Evolutionary conservation across 176 grass and related monocot genomes (phyloP).

Genomic region (Cenchrus americanus): DNA sequence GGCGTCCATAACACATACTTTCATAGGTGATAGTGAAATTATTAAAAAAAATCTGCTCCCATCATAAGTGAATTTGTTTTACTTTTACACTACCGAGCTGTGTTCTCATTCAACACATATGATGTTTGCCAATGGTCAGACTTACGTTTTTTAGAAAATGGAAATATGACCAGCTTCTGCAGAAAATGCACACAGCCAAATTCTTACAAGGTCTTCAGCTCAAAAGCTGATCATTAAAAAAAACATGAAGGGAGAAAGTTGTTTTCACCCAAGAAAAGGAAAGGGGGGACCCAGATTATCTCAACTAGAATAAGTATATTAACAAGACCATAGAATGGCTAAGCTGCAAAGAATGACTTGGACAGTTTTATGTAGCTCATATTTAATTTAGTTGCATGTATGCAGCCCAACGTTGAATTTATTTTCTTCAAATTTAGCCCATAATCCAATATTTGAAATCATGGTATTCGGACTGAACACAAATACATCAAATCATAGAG

Average conservation of each 20-base stretch:
- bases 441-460: not conserved
- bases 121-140: not conserved
- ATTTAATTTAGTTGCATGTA: not conserved
- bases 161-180: no score
- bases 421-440: not conserved
- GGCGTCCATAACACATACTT: no score
- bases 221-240: no score
- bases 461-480: not conserved
- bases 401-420: not conserved
- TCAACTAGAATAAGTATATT: not conserved
- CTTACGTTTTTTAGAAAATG: not conserved
- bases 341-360: constrained; percentile 6
- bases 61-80: not conserved
- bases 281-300: not conserved
- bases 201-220: no score
- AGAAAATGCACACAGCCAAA: no score
- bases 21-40: not conserved
- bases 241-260: no score
- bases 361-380: not conserved
- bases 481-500: not conserved
- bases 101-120: not conserved
- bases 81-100: not conserved
- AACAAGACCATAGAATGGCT: constrained; percentile 13
- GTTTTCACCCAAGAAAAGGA: not conserved
- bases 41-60: not conserved